Conservation (phyloP, 805 yeast genomes). For the Danielia oregonensis region DNA sequence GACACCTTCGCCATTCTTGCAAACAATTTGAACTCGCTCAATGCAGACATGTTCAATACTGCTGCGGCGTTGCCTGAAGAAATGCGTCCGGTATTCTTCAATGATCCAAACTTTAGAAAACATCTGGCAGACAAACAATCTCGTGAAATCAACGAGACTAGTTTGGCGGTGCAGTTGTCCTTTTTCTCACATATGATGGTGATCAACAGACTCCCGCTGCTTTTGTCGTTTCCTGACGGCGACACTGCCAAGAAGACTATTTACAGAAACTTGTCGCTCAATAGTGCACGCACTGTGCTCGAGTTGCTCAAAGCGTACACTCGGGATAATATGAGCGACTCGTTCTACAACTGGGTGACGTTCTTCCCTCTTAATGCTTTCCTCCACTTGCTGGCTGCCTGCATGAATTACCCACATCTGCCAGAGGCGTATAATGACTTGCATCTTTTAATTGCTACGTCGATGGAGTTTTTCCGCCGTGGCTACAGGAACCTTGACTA, state of each 20-base stretch:
- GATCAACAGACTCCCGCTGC: constrained; percentile 31
- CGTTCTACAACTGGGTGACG: constrained; percentile 28
- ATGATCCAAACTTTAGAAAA: constrained; percentile 11
- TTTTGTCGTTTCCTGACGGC: constrained; percentile 14
- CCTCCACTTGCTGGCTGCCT: constrained; percentile 25
- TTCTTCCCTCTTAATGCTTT: constrained; percentile 32
- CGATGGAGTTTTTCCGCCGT: constrained; percentile 8
- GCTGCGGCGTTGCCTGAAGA: constrained; percentile 16
- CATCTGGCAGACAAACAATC: no score
- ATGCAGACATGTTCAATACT: constrained; percentile 27
- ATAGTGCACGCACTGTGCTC: constrained; percentile 36
- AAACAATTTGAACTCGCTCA: constrained; percentile 22
- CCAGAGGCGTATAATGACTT: constrained; percentile 27
- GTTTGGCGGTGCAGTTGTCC: constrained; percentile 23
- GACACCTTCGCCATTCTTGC: constrained; percentile 18
- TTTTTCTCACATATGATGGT: constrained; percentile 35
- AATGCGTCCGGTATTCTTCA: constrained; percentile 12
- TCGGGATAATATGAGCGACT: constrained; percentile 14
- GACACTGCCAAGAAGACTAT: constrained; percentile 12
- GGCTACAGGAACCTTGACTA: constrained; percentile 4
- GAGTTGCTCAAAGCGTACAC: constrained; percentile 19
- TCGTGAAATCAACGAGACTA: constrained; percentile 6
- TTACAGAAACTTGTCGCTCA: constrained; percentile 27
- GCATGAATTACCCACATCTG: constrained; percentile 28
- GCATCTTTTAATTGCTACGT: constrained; percentile 21